Evolutionary conservation across 2,329 filamentous ascomycete genomes (phyloP).

Genomic region (Epichloe sylvatica): DNA sequence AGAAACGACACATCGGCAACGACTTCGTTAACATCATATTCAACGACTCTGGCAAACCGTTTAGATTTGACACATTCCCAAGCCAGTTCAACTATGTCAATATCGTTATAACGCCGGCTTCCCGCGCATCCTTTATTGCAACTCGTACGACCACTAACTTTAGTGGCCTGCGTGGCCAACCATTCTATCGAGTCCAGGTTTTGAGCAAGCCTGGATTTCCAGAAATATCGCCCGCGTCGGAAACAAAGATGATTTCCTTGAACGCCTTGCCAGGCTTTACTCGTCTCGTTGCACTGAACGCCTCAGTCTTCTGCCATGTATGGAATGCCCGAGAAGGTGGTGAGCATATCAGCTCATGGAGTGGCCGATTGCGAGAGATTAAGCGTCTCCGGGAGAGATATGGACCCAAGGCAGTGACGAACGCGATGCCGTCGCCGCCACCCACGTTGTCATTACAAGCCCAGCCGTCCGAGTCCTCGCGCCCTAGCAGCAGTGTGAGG

Average conservation of each 20-base stretch:
- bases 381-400: constrained; percentile 63
- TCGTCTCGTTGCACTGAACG: constrained; percentile 78
- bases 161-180: constrained; percentile 15
- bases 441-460: constrained; percentile 13
- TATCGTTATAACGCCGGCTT: constrained; percentile 86
- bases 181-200: constrained; percentile 80
- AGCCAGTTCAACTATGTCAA: constrained; percentile 95
- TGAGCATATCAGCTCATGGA: constrained; percentile 82
- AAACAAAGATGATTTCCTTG: constrained; percentile 77
- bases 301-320: constrained; percentile 84
- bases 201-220: constrained; percentile 82
- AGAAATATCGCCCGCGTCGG: constrained; percentile 76
- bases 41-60: constrained; percentile 86
- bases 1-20: constrained; percentile 93
- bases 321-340: constrained; percentile 66
- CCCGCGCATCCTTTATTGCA: constrained; percentile 60
- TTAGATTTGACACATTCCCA: constrained; percentile 81
- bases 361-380: constrained; percentile 73
- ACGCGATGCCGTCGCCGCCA: constrained; percentile 15
- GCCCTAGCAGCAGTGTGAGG: constrained; percentile 26
- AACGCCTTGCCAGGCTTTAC: constrained; percentile 74
- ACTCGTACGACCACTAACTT: constrained; percentile 31
- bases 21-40: constrained; percentile 97
- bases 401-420: constrained; percentile 25
- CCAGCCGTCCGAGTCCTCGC: constrained; percentile 7